Conservation (phyloP, 2,329 filamentous ascomycete species). For the Venturia oleaginea region DNA sequence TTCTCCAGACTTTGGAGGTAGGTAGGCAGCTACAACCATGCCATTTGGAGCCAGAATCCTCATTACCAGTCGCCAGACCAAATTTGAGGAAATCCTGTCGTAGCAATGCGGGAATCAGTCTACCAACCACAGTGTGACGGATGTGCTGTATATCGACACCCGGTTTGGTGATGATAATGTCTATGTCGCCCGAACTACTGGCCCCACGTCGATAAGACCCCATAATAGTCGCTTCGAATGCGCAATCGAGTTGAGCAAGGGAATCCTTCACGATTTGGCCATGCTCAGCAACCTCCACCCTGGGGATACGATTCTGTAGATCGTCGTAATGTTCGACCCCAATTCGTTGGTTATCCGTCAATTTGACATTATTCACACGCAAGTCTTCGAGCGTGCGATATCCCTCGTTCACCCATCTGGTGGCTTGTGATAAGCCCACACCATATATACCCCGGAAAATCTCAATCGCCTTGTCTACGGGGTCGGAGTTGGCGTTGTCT, state of each 20-base stretch:
- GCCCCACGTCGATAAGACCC: slow-evolving; percentile 82
- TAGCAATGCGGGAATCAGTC: slow-evolving; percentile 55
- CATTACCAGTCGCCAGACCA: slow-evolving; percentile 52
- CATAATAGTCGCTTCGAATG: slow-evolving; percentile 62
- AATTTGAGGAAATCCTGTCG: slow-evolving; percentile 57
- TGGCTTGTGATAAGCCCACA: slow-evolving; percentile 61
- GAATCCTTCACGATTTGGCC: slow-evolving; percentile 53
- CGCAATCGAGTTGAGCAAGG: slow-evolving; percentile 51
- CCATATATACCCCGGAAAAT: slow-evolving; percentile 73
- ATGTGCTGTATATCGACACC: slow-evolving; percentile 51
- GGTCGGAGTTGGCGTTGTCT: slow-evolving; percentile 59
- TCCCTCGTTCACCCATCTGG: slow-evolving; percentile 68
- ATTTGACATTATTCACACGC: slow-evolving; percentile 42
- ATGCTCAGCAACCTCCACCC: slow-evolving; percentile 63
- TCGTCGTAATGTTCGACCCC: slow-evolving; percentile 75
- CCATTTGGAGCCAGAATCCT: slow-evolving; percentile 64
- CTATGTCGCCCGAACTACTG: slow-evolving; percentile 67
- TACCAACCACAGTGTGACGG: slow-evolving; percentile 50
- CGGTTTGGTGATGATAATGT: slow-evolving; percentile 69
- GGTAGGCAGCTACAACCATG: slow-evolving; percentile 75
- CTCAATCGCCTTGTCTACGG: slow-evolving; percentile 55
- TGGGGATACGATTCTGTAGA: slow-evolving; percentile 68
- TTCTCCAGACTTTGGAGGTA: slow-evolving; percentile 52
- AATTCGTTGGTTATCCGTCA: slow-evolving; percentile 62
- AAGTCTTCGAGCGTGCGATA: slow-evolving; percentile 68